Evolutionary conservation across 1,284 basidiomycete species (phyloP), one percentile per base, ranked within the genome.

Genomic region (Marasmius tenuissimus): DNA sequence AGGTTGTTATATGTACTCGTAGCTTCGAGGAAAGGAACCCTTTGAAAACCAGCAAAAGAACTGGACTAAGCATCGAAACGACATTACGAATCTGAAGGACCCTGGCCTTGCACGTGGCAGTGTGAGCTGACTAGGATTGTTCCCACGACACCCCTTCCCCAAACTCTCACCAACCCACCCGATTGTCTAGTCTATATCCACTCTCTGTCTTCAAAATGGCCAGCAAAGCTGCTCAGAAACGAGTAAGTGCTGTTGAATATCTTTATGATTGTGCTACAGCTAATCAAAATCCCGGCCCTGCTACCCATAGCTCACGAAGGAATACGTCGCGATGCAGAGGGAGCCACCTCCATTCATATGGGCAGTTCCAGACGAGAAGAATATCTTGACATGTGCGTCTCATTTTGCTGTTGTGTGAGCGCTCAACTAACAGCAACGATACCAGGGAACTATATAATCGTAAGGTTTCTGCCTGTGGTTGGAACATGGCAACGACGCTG

Each of bases 281-380:
- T n/a, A 18, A 22, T 5, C 18, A 45, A 52, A 56, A 34, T 52
- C 58, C 47, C 58, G 42, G 49, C 62, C 57, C 55, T 66, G 61
- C 62, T 34, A 49, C 60, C 38, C 72, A 60, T 67, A 94, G 92
- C 86, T 95, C 66, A 80, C 83, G 50, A 95, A 97, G 78, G 96
- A 98, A 83, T 96, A 92, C 76, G 85, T 94, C 71, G 80, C 85
- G 57, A 97, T 98, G 95, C 94, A 96, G 78, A 92, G 82, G 73
- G 92, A 94, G 64, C 93, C 96, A 33, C 96, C 96, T 2, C 95
- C 95, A 62, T 97, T 95, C 75, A 90, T 97, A 52, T 96, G 93
- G 89, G 95, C 95, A 48, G 85, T 86, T 49, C 96, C 96, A 34
- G 94, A 97, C 69, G 96, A 97, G 84, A 96, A 95, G 87, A 96